A percentile compares a stretch with the other conserved stretches of the same genome.
Evolutionary conservation across 2,329 filamentous ascomycete genomes (phyloP).

Genomic region (Colletotrichum noveboracense): DNA sequence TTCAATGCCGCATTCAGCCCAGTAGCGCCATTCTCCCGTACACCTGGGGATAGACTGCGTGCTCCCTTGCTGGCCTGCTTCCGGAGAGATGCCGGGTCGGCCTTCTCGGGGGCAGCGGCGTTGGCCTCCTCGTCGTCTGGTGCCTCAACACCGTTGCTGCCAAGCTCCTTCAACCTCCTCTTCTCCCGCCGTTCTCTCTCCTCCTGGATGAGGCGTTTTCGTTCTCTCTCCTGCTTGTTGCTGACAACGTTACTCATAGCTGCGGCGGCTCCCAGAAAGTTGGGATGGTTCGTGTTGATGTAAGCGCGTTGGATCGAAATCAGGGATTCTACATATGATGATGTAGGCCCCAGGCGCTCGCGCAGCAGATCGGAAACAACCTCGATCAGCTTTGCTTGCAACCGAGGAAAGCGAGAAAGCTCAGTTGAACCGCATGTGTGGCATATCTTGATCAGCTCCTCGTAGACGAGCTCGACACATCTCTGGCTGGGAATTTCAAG

Average conservation of each 20-base stretch:
- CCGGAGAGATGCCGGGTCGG: slow-evolving; percentile 52
- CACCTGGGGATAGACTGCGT: slow-evolving; percentile 83
- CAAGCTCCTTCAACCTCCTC: slow-evolving; percentile 82
- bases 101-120: slow-evolving; percentile 51
- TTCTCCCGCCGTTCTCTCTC: slow-evolving; percentile 87
- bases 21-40: slow-evolving; percentile 69
- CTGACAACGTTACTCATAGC: slow-evolving; percentile 97
- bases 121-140: slow-evolving; percentile 67
- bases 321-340: slow-evolving; percentile 91
- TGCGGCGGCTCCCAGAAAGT: slow-evolving; percentile 94
- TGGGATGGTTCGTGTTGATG: slow-evolving; percentile 99
- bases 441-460: slow-evolving; percentile 99
- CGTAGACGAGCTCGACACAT: slow-evolving; percentile 97
- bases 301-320: slow-evolving; percentile 98
- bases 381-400: slow-evolving; percentile 97
- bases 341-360: slow-evolving; percentile 88
- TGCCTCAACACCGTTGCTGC: slow-evolving; percentile 76
- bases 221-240: slow-evolving; percentile 93
- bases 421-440: slow-evolving; percentile 98
- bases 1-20: slow-evolving; percentile 72
- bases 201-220: slow-evolving; percentile 78
- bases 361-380: slow-evolving; percentile 95
- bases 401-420: slow-evolving; percentile 85
- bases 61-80: slow-evolving; percentile 65
- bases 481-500: slow-evolving; percentile 93